phyloP scores from a whole-genome alignment of 2,329 filamentous ascomycete genomes.

The Leptodontidium sp. region DNA sequence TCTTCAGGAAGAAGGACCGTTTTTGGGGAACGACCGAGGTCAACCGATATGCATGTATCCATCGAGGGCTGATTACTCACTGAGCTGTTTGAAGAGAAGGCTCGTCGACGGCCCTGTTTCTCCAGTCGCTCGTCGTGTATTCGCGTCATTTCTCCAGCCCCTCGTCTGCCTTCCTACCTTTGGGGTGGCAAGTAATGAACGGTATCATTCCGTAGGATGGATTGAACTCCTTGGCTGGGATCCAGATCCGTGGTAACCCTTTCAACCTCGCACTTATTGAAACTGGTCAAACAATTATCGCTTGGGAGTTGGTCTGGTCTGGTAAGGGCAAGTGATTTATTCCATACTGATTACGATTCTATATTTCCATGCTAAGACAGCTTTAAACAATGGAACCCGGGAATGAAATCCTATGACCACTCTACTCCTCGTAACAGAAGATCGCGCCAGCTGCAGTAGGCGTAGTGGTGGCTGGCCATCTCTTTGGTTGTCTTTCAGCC shows the following conservation, averaged over 20 bases:
- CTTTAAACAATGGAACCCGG: too few relatives aligned
- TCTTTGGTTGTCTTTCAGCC: too few relatives aligned
- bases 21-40: background rate
- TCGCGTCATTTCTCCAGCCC: background rate
- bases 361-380: background rate
- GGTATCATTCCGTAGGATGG: too few relatives aligned
- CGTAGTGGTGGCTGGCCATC: too few relatives aligned
- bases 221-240: background rate
- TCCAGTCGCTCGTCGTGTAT: background rate
- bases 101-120: slow-evolving; percentile 12
- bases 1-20: slow-evolving; percentile 9
- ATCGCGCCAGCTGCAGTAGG: too few relatives aligned
- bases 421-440: too few relatives aligned
- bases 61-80: slow-evolving; percentile 13
- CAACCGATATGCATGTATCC: slow-evolving; percentile 6
- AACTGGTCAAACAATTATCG: slow-evolving; percentile 1
- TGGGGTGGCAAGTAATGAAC: too few relatives aligned
- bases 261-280: background rate
- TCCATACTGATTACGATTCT: background rate
- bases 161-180: too few relatives aligned
- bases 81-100: background rate
- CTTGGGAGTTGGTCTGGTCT: background rate
- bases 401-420: too few relatives aligned
- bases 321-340: background rate
- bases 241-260: background rate